phyloP scores from a whole-genome alignment of 768 basidiomycete species.

The Serendipita sp. region DNA sequence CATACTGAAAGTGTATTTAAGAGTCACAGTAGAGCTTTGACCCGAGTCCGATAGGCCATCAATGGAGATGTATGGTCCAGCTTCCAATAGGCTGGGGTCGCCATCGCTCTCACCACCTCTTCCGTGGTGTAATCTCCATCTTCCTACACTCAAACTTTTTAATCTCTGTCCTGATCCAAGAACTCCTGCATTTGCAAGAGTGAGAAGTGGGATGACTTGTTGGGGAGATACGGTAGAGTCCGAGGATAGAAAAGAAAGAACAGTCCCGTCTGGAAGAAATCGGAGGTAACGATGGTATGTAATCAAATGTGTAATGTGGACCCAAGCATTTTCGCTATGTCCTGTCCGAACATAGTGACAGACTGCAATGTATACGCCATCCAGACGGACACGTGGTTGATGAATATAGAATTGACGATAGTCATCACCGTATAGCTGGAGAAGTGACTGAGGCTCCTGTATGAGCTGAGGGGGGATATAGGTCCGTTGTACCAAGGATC shows the following conservation, averaged over 20 bases:
- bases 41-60: background rate
- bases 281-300: constrained; percentile 90
- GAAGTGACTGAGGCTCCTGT: constrained; percentile 30
- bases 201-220: constrained; percentile 57
- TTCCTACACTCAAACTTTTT: background rate
- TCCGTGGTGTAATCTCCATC: background rate
- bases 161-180: background rate
- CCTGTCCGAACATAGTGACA: constrained; percentile 38
- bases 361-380: constrained; percentile 82
- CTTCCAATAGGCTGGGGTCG: background rate
- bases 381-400: constrained; percentile 67
- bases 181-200: constrained; percentile 24
- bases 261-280: constrained; percentile 74
- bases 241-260: constrained; percentile 70
- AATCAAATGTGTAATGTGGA: constrained; percentile 68
- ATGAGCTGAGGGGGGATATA: constrained; percentile 66
- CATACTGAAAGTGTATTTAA: constrained; percentile 60
- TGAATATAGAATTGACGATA: constrained; percentile 68
- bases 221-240: constrained; percentile 49
- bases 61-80: background rate
- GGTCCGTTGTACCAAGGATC: constrained; percentile 42
- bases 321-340: constrained; percentile 66
- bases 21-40: background rate
- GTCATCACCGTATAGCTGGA: constrained; percentile 38
- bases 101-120: background rate